Conservation (phyloP, 116 monocot species). For the Dioscorea cayenensis region DNA sequence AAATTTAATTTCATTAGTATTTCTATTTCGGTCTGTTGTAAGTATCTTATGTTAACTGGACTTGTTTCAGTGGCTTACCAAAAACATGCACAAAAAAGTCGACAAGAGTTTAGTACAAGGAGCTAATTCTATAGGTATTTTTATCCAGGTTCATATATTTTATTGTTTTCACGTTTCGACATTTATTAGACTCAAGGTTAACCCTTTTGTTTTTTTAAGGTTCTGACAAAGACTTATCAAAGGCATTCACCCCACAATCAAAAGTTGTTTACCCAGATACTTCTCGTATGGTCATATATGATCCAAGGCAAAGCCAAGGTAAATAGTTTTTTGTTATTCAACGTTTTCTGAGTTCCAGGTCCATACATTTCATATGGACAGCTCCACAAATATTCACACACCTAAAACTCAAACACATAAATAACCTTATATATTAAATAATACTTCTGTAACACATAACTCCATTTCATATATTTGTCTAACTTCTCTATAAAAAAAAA, state of each 20-base stretch:
- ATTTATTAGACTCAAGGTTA: conserved; percentile 6
- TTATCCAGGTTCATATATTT: not conserved
- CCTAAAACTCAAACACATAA: no score
- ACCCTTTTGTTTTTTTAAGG: conserved; percentile 9
- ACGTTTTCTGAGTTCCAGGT: not conserved
- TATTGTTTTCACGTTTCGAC: not conserved
- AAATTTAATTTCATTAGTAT: not conserved
- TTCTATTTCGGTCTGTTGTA: no score
- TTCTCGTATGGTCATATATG: conserved; percentile 82
- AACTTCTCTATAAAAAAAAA: no score
- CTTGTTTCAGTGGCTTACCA: conserved; percentile 77
- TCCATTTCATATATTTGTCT: no score
- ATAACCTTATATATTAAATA: no score
- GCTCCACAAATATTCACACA: no score
- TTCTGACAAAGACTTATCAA: conserved; percentile 40
- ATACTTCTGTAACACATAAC: no score
- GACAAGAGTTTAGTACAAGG: conserved; percentile 44
- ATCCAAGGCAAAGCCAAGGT: conserved; percentile 79
- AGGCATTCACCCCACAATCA: conserved; percentile 23
- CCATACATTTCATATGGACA: not conserved
- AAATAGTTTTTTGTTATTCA: conserved; percentile 1
- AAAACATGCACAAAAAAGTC: conserved; percentile 47
- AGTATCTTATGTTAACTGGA: not conserved
- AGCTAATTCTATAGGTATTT: conserved; percentile 40
- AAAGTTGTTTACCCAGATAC: conserved; percentile 75